Base-by-base conservation (phyloP, 129 eudicot genomes). In the Flaveria trinervia region DNA sequence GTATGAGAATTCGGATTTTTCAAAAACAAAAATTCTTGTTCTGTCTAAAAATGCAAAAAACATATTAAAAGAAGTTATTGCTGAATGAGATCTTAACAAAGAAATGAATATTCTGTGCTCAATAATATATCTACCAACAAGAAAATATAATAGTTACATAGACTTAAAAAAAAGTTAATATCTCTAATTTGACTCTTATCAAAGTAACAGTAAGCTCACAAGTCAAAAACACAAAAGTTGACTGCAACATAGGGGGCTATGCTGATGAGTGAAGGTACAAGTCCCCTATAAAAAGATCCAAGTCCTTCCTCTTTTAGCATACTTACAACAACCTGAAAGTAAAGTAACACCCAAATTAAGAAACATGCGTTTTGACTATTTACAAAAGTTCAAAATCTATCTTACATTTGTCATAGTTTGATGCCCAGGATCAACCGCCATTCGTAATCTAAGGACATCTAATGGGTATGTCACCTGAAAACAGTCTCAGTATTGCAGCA, bases 171-270 rank as follows among this genome's bases (percentile, higher is more conserved):
- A 46, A 41, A 20, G 25, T 66, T 25, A 14, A 51, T 62, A 33
- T 57, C 51, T 75, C 39, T 28, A 64, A 75, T 17, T 28, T 78
- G 50, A 70, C 51, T 49, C 69, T 12, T 5, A 46, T 18, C 16
- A 25, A 77, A 4, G 20, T 66, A 73, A 68, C 36, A 45, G 80
- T 60, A 74, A 68, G 80, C 99, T 94, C 90, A 94, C 99, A 94
- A 86, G 90, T 94, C 97, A 88, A 94, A 94, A 43, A 91, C 86
- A 72, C 97, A 94, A 81, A 94, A 94, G 84, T 94, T 94, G 84
- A 94, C 94, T 68, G 99, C 99, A 84, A 94, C 91, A 26, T 94
- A 94, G 75, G 99, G 99, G 15, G 99, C 99, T 74, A 94, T 89
- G 57, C 99, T 92, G 77, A 94, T 83, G 56, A 94, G 96, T 75